These are phyloP conservation scores for Axilococcus clingmanii DNA, from an alignment of 139 green algal genomes.

Conservation along the genomic window DNA sequence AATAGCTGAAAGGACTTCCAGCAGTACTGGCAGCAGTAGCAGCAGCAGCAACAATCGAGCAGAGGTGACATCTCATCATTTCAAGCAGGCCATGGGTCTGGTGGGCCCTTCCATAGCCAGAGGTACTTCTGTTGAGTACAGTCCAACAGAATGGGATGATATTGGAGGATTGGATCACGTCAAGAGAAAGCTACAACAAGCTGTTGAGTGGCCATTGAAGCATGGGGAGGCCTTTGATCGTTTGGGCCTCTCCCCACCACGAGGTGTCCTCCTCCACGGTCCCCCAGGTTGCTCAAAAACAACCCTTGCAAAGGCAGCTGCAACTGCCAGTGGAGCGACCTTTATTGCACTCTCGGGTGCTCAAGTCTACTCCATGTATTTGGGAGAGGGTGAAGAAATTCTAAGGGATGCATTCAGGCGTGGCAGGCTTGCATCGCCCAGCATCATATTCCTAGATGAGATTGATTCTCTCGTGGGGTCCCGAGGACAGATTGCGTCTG, in stretches of 20 bases:
- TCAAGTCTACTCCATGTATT: slow-evolving; percentile 72
- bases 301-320: slow-evolving; percentile 65
- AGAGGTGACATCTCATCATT: background rate
- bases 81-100: background rate
- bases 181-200: slow-evolving; percentile 66
- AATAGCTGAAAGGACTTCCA: background rate
- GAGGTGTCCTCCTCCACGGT: slow-evolving; percentile 78
- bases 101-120: slow-evolving; percentile 7
- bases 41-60: background rate
- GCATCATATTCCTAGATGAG: slow-evolving; percentile 85
- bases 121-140: background rate
- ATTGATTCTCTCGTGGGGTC: slow-evolving; percentile 62
- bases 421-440: slow-evolving; percentile 54
- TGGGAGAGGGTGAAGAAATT: slow-evolving; percentile 74
- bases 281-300: slow-evolving; percentile 86
- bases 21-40: background rate
- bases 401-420: slow-evolving; percentile 60
- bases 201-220: slow-evolving; percentile 72
- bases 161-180: slow-evolving; percentile 66
- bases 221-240: slow-evolving; percentile 55
- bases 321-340: slow-evolving; percentile 48
- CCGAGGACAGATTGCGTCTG: background rate
- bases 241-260: slow-evolving; percentile 53
- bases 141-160: slow-evolving; percentile 52
- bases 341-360: slow-evolving; percentile 59